Base-by-base conservation (phyloP, 495 filamentous ascomycete species). In the Annulohypoxylon nitens region DNA sequence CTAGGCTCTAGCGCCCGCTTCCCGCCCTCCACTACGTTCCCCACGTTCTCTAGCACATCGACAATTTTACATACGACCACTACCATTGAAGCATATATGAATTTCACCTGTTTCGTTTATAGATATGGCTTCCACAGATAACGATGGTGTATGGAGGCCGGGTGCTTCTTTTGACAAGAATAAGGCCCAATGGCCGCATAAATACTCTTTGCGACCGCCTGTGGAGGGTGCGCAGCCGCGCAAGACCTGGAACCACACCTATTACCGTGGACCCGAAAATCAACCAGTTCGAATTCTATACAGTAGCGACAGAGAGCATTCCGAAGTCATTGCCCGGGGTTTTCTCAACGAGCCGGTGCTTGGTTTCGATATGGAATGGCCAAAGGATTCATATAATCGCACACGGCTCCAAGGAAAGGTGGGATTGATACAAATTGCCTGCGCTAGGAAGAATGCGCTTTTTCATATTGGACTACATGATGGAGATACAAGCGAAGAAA, bases 291-390 rank as follows among this genome's bases (percentile, higher is more conserved):
- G 51, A 7, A 68, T 76, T 14, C 6, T 55, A n/a, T 73, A 76
- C 23, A 64, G 69, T 6, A 47, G 20, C 4, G 66, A 62, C 65
- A 78, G 25, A 78, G 87, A 55, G 3, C 36, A 67, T 11, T 76
- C 74, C 0, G 70, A 76, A 36, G 81, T 88, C 1, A 33, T 80
- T 16, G 85, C 88, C 1, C 81, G 85, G 25, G 81, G 87, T 10
- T 92, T 95, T 61, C 77, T 89, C 25, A 64, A 88, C 2, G 86
- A 92, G 69, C 81, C 86, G 48, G 81, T 94, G 4, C 69, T 93
- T 26, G 90, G 91, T 3, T 93, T 94, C 69, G 92, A 94, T 76
- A 87, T 94, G 81, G 92, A 94, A 80, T 94, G 92, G 92, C 82
- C 85, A 68, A 74, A 85, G 18, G 78, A 84, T 14, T 77, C 83